Evolutionary conservation across 2,329 filamentous ascomycete species (phyloP).

Genomic region (Beauveria sp.): DNA sequence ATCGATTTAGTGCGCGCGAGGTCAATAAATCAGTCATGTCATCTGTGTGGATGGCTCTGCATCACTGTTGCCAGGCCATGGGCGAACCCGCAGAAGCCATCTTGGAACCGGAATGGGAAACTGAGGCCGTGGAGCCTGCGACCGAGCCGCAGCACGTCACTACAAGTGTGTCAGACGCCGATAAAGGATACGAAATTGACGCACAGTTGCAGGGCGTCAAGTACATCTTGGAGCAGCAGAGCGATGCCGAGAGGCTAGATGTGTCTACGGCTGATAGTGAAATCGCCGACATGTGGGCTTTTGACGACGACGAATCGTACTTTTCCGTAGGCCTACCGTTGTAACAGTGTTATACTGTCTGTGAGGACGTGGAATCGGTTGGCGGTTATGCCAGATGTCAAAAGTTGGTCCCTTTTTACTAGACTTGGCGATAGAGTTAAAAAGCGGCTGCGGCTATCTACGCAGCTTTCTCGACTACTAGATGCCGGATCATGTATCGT

Average conservation of each 20-base stretch:
- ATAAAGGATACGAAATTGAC: background rate
- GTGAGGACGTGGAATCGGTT: too few species aligned
- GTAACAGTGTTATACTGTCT: background rate
- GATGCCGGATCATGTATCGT: too few species aligned
- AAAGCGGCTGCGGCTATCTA: too few species aligned
- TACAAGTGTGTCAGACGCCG: background rate
- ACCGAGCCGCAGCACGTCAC: background rate
- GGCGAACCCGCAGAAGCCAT: background rate
- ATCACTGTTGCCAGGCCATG: constrained; percentile 11
- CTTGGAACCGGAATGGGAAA: background rate
- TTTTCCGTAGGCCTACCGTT: background rate
- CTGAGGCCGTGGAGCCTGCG: background rate
- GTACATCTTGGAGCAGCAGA: background rate
- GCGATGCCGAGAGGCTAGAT: background rate
- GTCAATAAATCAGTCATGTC: constrained; percentile 7
- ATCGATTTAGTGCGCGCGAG: background rate
- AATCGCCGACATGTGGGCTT: background rate
- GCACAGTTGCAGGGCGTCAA: background rate
- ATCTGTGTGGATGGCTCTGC: constrained; percentile 8
- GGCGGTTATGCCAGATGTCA: too few species aligned
- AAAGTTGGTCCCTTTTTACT: too few species aligned
- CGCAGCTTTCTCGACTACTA: too few species aligned
- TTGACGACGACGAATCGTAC: background rate
- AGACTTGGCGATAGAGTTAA: too few species aligned
- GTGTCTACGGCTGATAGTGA: background rate